Evolutionary conservation across 202 grass and related monocot species (phyloP).

Genomic region (Zizania palustris): DNA sequence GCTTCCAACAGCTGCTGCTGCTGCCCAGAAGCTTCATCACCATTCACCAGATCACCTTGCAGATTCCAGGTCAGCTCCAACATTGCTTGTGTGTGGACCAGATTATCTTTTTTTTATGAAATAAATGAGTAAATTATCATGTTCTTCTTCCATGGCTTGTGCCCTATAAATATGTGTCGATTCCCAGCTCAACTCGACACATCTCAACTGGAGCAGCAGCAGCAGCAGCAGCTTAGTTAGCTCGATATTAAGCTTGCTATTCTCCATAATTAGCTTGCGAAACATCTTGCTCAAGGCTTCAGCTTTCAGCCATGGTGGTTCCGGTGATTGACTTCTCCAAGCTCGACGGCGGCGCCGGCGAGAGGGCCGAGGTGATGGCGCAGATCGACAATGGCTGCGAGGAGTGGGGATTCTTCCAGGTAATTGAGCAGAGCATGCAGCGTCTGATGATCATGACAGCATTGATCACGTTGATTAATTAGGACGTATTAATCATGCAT

Average conservation of each 20-base stretch:
- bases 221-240: too few relatives aligned
- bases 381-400: constrained; percentile 70
- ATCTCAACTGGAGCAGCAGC: too few relatives aligned
- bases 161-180: constrained; percentile 34
- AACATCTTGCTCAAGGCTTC: not conserved
- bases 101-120: not conserved
- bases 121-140: too few relatives aligned
- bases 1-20: constrained; percentile 25
- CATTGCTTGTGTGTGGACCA: constrained; percentile 25
- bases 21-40: constrained; percentile 42
- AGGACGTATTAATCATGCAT: not conserved
- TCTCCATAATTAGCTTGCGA: not conserved
- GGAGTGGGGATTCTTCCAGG: constrained; percentile 91
- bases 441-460: not conserved
- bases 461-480: not conserved
- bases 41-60: too few relatives aligned
- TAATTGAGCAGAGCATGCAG: not conserved
- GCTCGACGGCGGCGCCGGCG: constrained; percentile 43
- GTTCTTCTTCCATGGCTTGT: not conserved
- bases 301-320: constrained; percentile 51
- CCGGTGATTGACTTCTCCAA: constrained; percentile 87
- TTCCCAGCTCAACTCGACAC: constrained; percentile 30
- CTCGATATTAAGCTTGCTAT: too few relatives aligned
- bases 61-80: not conserved
- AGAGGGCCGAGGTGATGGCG: constrained; percentile 50